Evolutionary conservation across 257 asterid genomes (phyloP).

Genomic region (Handroanthus guayacan): DNA sequence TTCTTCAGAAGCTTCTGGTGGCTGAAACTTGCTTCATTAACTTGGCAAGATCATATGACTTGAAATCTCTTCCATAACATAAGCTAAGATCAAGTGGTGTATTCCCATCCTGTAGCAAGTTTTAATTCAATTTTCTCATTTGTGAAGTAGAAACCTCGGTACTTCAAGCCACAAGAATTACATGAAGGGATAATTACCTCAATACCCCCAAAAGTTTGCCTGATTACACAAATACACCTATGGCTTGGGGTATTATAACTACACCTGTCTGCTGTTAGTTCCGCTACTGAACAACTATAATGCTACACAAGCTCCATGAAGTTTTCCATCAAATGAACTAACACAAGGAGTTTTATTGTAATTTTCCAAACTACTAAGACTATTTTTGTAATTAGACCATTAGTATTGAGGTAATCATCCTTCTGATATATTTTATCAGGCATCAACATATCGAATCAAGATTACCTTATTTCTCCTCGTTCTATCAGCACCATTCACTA

Average conservation of each 20-base stretch:
- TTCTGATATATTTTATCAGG: no score
- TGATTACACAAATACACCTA: no score
- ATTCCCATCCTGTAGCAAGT: conserved; percentile 63
- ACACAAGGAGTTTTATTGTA: no score
- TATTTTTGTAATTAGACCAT: no score
- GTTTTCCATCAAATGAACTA: no score
- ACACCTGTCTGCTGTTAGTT: no score
- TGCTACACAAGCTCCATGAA: no score
- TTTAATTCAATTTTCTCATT: background rate
- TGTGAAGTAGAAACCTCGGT: background rate
- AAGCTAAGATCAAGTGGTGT: conserved; percentile 78
- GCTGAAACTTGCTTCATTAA: conserved; percentile 81
- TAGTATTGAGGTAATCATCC: no score
- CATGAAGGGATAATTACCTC: background rate
- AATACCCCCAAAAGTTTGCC: no score
- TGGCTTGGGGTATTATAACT: no score
- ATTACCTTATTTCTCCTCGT: conserved; percentile 77
- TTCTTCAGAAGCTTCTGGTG: conserved; percentile 45
- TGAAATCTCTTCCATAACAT: conserved; percentile 93
- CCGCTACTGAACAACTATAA: no score
- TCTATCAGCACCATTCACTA: conserved; percentile 86
- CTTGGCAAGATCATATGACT: conserved; percentile 89
- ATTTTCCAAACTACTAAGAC: no score
- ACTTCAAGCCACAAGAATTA: background rate
- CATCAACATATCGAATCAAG: background rate